Conservation (phyloP, 2,329 filamentous ascomycete species). For the Byssothecium circinans region DNA sequence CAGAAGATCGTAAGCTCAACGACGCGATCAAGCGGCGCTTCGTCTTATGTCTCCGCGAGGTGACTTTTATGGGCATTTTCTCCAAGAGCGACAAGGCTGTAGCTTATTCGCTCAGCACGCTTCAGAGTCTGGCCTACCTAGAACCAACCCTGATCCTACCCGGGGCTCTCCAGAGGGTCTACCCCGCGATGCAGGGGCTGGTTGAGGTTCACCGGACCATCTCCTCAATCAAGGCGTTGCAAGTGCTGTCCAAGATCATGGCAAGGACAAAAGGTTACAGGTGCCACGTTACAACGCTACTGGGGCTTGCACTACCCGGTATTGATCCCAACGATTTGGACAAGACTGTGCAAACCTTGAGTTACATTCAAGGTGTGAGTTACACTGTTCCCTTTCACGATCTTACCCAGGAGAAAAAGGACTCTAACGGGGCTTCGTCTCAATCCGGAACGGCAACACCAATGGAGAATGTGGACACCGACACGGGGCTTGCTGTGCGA, state of each 20-base stretch:
- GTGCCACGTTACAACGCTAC: slow-evolving; percentile 89
- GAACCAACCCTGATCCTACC: slow-evolving; percentile 91
- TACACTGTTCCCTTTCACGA: slow-evolving; percentile 95
- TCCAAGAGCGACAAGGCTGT: slow-evolving; percentile 92
- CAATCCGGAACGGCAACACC: slow-evolving; percentile 36
- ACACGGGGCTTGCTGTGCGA: slow-evolving; percentile 70
- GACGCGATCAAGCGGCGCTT: slow-evolving; percentile 84
- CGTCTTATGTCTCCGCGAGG: slow-evolving; percentile 83
- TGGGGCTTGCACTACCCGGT: slow-evolving; percentile 90
- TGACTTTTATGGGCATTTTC: slow-evolving; percentile 97
- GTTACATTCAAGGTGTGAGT: slow-evolving; percentile 92
- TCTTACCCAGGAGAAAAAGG: slow-evolving; percentile 62
- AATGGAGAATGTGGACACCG: slow-evolving; percentile 38
- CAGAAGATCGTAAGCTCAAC: slow-evolving; percentile 75
- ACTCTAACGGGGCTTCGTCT: slow-evolving; percentile 10
- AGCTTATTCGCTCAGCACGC: slow-evolving; percentile 84
- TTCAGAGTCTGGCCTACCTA: slow-evolving; percentile 86
- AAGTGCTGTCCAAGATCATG: slow-evolving; percentile 90
- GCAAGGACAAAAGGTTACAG: slow-evolving; percentile 92
- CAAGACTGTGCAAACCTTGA: slow-evolving; percentile 91
- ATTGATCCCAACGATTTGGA: slow-evolving; percentile 97
- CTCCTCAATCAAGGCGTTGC: slow-evolving; percentile 86
- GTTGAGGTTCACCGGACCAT: slow-evolving; percentile 97
- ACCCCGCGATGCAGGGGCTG: slow-evolving; percentile 92
- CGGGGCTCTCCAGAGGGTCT: slow-evolving; percentile 91